Base-by-base conservation (phyloP, 1,139 yeast genomes). In the Hyphopichia fennica region DNA sequence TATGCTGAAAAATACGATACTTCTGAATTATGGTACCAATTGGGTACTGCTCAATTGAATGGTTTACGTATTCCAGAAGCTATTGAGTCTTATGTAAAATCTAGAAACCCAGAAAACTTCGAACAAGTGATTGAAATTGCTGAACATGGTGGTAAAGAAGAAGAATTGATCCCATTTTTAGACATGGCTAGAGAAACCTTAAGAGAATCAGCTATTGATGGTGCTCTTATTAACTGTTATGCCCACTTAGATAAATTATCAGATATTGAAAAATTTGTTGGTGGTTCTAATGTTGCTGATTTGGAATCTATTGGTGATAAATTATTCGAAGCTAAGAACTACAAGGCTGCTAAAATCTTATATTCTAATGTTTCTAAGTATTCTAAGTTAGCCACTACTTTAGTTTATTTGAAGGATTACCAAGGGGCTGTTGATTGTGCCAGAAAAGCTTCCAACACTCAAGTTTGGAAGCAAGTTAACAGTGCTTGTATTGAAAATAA, bases 401-500 rank as follows among this genome's bases (percentile, higher is more conserved):
- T 91, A 60, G 99, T 93, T 17, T 89, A 85, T 72, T 74, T 93
- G 60, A 82, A 82, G 46, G 98, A 93, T 63, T 90, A 90, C 67
- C 98, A 93, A 71, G 84, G 89, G 44, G 99, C 99, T 39, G 99
- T 93, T 50, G 99, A 93, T 60, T 90, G 97, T 67, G 99, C 99
- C 16, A 87, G 99, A 75, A 95, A 93, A 71, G 99, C 99, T 4
- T 87, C 96, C 37, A 91, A 91, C 67, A 82, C 85, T 49, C 80
- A 77, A 59, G 99, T 93, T 34, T 93, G 99, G 99, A 93, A 90
- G 68, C 96, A 91, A 67, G 99, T 93, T 41, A 89, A 90, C 66
- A 87, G 84, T 62, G 99, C 98, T 19, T 93, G 99, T 79, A 84
- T 93, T 63, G 96, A 86, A 58, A 88, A 89, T 70, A 84, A 84